phyloP scores from a whole-genome alignment of 23 red algal genomes.

The Gracilaria gracilis region DNA sequence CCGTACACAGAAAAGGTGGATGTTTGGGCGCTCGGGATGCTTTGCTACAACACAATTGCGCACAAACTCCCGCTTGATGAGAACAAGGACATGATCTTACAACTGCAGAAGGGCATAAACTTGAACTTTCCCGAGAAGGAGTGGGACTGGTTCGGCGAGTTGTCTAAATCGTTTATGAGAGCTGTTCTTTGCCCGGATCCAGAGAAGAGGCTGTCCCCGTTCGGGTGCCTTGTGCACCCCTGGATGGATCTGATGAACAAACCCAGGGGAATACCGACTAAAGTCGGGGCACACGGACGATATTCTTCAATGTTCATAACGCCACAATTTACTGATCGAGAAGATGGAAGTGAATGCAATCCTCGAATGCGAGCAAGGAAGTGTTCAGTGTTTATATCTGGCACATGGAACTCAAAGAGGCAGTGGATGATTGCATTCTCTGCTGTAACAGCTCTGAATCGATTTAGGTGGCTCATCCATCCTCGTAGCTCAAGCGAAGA shows the following conservation, averaged over 20 bases:
- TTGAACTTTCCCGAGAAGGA: conserved; percentile 66
- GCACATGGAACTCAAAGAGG: conserved; percentile 12
- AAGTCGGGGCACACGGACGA: conserved; percentile 63
- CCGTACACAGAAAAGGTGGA: conserved; percentile 89
- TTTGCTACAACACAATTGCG: conserved; percentile 84
- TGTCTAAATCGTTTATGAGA: conserved; percentile 53
- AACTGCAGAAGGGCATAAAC: conserved; percentile 68
- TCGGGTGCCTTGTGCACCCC: conserved; percentile 82
- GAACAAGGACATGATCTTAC: conserved; percentile 70
- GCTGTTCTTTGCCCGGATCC: conserved; percentile 70
- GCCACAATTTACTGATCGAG: background rate
- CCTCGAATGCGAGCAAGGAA: conserved; percentile 7
- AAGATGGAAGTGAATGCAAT: background rate
- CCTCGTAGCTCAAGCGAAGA: background rate
- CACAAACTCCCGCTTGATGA: conserved; percentile 82
- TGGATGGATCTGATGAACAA: conserved; percentile 66
- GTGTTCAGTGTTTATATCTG: background rate
- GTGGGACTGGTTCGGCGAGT: conserved; percentile 46
- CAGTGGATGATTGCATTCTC: conserved; percentile 46
- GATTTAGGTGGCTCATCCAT: conserved; percentile 30
- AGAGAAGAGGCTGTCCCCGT: conserved; percentile 78
- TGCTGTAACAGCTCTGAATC: conserved; percentile 36
- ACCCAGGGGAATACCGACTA: conserved; percentile 26
- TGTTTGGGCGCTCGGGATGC: conserved; percentile 90
- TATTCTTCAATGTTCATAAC: conserved; percentile 32